Conservation (phyloP, 2,329 filamentous ascomycete genomes). For the Ascochyta fabae region DNA sequence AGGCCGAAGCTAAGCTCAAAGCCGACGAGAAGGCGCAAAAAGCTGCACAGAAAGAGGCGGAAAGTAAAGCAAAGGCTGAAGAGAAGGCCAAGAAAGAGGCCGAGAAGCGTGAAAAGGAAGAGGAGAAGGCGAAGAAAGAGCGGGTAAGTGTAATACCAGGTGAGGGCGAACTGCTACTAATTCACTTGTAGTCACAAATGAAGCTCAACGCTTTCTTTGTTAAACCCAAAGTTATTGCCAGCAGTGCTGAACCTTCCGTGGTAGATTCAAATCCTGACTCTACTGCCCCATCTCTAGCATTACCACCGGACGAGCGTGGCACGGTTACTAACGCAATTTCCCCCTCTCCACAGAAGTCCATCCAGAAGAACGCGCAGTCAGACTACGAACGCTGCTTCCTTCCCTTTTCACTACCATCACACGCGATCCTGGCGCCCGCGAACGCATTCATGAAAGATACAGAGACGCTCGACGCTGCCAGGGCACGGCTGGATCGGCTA, state of each 20-base stretch:
- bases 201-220: constrained; percentile 55
- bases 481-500: constrained; percentile 37
- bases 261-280: constrained; percentile 45
- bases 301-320: constrained; percentile 29
- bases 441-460: constrained; percentile 45
- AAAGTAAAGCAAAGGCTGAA: constrained; percentile 48
- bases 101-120: constrained; percentile 54
- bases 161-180: constrained; percentile 30
- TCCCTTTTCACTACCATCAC: constrained; percentile 78
- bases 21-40: constrained; percentile 46
- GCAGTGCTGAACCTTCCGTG: constrained; percentile 32
- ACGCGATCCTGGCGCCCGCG: constrained; percentile 72
- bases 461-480: constrained; percentile 35
- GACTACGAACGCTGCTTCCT: constrained; percentile 71
- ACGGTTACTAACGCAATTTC: constrained; percentile 33
- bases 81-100: constrained; percentile 53
- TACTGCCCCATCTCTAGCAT: constrained; percentile 35
- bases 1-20: constrained; percentile 45
- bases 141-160: constrained; percentile 43
- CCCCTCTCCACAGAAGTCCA: constrained; percentile 45
- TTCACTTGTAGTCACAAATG: constrained; percentile 45
- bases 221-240: constrained; percentile 48
- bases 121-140: constrained; percentile 48
- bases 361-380: constrained; percentile 42
- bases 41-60: constrained; percentile 44